A percentile compares a stretch with the other conserved stretches of the same genome.
Evolutionary conservation across 2,329 filamentous ascomycete species (phyloP).

Genomic region (Scedosporium dehoogii): DNA sequence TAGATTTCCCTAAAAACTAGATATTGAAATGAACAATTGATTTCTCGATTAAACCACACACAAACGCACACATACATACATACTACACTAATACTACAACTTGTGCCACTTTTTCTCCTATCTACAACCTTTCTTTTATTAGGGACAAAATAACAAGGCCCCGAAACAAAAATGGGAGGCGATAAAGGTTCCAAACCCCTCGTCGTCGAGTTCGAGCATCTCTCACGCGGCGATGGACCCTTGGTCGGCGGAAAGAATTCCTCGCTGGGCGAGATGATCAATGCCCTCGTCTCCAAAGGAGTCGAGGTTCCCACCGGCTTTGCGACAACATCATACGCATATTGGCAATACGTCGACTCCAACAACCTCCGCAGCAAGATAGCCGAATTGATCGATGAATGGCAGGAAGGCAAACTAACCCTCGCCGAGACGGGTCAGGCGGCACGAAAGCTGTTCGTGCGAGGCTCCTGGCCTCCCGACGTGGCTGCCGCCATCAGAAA

Average conservation of each 20-base stretch:
- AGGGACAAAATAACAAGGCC: background rate
- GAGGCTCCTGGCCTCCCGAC: slow-evolving; percentile 19
- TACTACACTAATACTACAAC: no score
- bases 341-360: slow-evolving; percentile 22
- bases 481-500: slow-evolving; percentile 17
- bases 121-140: no score
- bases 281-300: slow-evolving; percentile 16
- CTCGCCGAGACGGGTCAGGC: slow-evolving; percentile 21
- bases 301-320: slow-evolving; percentile 24
- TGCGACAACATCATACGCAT: slow-evolving; percentile 22
- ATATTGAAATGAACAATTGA: no score
- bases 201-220: slow-evolving; percentile 13
- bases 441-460: slow-evolving; percentile 20
- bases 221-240: slow-evolving; percentile 15
- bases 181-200: background rate
- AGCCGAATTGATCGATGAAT: slow-evolving; percentile 16
- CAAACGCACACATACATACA: no score
- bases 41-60: no score
- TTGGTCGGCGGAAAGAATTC: slow-evolving; percentile 27
- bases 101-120: no score
- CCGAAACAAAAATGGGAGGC: background rate
- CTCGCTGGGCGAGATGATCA: slow-evolving; percentile 27
- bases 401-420: slow-evolving; percentile 17
- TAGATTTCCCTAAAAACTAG: no score
- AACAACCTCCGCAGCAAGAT: slow-evolving; percentile 22